Evolutionary conservation across 2,329 filamentous ascomycete species (phyloP), one percentile per base, ranked within the genome.

Genomic region (Talaromyces sp.): DNA sequence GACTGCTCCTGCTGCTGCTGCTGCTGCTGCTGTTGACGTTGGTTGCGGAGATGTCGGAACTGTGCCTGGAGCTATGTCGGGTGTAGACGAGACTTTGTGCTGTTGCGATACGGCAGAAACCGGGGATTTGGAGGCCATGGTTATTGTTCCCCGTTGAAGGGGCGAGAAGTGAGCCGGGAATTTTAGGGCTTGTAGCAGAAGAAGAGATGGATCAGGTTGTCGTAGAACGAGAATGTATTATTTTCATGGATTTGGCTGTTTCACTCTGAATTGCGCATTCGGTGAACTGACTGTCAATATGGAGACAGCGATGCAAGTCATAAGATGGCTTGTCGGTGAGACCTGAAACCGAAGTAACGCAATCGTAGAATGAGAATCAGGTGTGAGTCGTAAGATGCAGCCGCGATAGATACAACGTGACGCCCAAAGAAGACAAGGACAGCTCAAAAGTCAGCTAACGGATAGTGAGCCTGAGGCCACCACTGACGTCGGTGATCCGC

Each of bases 1-100:
- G 25, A 68, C 65, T 43, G 67, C 19, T 50, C 43, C 45, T 53
- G 35, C n/a, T 37, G 48, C 17, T 22, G 19, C 13, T 54, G 35
- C 15, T 39, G 19, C 6, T 33, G 37, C n/a, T 41, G 25, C 15
- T 10, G 48, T 21, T 37, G 35, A 19, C 9, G 15, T 25, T n/a
- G 48, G 62, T 57, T 33, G 87, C 81, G 59, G 83, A 76, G 62
- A 78, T 76, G 68, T 60, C 58, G 56, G 40, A 22, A 65, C 57
- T 43, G 71, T 66, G 62, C 65, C 69, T n/a, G 72, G 70, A 33
- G 72, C 41, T 45, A 39, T 40, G 39, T 73, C 70, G 51, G 69
- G 72, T 43, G 65, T 69, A 39, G 63, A 65, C 17, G 69, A 70
- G 40, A 66, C 65, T 60, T 73, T 73, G 9, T 65, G 68, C 81